Evolutionary conservation across 2,329 filamentous ascomycete genomes (phyloP).

Genomic region (Aureobasidium uvarum): DNA sequence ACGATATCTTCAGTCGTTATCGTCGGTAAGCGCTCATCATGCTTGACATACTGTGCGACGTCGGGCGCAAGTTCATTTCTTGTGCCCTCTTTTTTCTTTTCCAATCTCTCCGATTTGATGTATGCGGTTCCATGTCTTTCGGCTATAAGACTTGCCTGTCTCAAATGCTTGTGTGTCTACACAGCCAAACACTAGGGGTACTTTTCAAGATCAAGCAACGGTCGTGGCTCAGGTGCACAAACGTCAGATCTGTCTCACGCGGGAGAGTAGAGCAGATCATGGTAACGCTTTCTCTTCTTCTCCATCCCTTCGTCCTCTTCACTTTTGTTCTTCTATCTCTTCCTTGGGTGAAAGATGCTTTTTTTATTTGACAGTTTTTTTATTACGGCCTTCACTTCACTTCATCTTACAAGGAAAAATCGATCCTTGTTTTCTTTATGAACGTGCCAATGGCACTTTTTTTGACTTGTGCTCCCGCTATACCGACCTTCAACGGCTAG

Average conservation of each 20-base stretch:
- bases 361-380: background rate
- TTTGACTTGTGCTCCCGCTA: background rate
- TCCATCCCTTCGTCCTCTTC: background rate
- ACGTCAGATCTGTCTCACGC: background rate
- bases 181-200: background rate
- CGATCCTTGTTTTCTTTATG: background rate
- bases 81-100: background rate
- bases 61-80: background rate
- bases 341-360: background rate
- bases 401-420: background rate
- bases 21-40: constrained; percentile 24
- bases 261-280: background rate
- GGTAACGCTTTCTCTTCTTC: constrained; percentile 11
- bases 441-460: background rate
- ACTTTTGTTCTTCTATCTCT: background rate
- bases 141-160: no score
- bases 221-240: background rate
- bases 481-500: no score
- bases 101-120: background rate
- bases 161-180: background rate
- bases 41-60: background rate
- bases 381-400: background rate
- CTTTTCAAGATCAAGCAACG: background rate
- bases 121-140: background rate
- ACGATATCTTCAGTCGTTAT: constrained; percentile 25